Evolutionary conservation across 345 rosid genomes (phyloP).

Genomic region (Erysimum cheiranthoides): DNA sequence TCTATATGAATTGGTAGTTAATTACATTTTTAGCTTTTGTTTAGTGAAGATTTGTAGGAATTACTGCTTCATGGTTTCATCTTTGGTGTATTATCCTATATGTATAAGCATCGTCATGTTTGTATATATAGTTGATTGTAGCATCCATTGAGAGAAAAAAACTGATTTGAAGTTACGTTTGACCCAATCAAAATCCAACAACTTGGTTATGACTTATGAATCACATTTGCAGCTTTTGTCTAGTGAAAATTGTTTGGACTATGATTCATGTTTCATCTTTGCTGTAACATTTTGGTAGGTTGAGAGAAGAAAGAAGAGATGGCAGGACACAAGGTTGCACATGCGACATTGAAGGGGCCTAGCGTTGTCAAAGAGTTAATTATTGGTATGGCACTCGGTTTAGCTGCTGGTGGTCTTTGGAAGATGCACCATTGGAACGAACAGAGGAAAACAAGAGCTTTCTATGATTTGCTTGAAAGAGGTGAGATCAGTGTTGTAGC

Average conservation of each 20-base stretch:
- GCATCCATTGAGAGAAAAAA: neutral
- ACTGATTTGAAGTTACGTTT: slow-evolving; percentile 6
- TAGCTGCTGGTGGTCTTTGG: slow-evolving; percentile 70
- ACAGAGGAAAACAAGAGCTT: slow-evolving; percentile 74
- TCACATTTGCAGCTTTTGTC: neutral
- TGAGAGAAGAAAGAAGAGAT: slow-evolving; percentile 48
- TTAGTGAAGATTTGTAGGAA: neutral
- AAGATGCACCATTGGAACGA: slow-evolving; percentile 85
- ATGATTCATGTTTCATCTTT: slow-evolving; percentile 26
- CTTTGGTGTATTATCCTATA: neutral
- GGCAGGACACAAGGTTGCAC: slow-evolving; percentile 78
- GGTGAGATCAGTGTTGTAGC: slow-evolving; percentile 84
- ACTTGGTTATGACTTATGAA: neutral
- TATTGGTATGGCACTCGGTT: slow-evolving; percentile 62
- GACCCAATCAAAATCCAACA: neutral
- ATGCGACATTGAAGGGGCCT: slow-evolving; percentile 80
- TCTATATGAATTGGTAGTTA: neutral
- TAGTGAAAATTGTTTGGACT: neutral
- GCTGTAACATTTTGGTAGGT: slow-evolving; percentile 26
- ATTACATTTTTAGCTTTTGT: neutral
- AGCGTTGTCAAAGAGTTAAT: slow-evolving; percentile 77
- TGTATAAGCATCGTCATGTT: neutral
- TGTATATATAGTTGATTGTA: neutral
- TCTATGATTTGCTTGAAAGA: slow-evolving; percentile 75
- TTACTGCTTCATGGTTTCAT: slow-evolving; percentile 7